Evolutionary conservation across 2,329 filamentous ascomycete species (phyloP), one percentile per base, ranked within the genome.

Genomic region (Calcarisporium arbuscula): DNA sequence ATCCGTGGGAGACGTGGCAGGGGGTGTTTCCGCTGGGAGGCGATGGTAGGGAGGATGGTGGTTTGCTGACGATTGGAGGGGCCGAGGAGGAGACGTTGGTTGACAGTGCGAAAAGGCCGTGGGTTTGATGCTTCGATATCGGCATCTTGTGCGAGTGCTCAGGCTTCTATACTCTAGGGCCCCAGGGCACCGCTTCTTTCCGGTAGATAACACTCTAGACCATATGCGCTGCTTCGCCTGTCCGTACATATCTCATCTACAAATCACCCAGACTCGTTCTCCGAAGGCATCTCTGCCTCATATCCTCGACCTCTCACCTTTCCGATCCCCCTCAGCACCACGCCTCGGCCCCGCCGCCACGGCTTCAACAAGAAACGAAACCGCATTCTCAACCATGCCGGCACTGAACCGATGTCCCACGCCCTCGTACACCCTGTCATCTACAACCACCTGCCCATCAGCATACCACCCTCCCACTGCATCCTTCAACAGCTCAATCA

Each of bases 321-420:
- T 42, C 40, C 29, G 6, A 19, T 19, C 14, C 49, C 45, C 6
- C 32, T 35, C 30, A 34, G 45, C 14, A 36, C 39, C 30, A 17
- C 30, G 16, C 30, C 47, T 45, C 33, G 53, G 40, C 27, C 53
- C 50, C 36, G 52, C 49, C 9, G 49, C 56, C 14, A 75, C 61
- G 6, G 55, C 62, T 25, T 70, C 61, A 12, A 70, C 56, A 21
- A 90, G 56, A 56, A 85, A 90, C 22, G 59, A 57, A 9, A 82
- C 67, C 5, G 83, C 72, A 50, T 83, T 80, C 41, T 61, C 59
- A 19, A 78, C 67, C 85, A 92, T 90, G 6, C 59, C 68, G 2
- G 64, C 55, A 8, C 72, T 79, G 47, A 85, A 87, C n/a, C 68
- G 64, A 54, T 92, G 85, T 0, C 82, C 81, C 1, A 80, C 67